Evolutionary conservation across 1,139 yeast species (phyloP).

Genomic region (Yamadazyma dendronema): DNA sequence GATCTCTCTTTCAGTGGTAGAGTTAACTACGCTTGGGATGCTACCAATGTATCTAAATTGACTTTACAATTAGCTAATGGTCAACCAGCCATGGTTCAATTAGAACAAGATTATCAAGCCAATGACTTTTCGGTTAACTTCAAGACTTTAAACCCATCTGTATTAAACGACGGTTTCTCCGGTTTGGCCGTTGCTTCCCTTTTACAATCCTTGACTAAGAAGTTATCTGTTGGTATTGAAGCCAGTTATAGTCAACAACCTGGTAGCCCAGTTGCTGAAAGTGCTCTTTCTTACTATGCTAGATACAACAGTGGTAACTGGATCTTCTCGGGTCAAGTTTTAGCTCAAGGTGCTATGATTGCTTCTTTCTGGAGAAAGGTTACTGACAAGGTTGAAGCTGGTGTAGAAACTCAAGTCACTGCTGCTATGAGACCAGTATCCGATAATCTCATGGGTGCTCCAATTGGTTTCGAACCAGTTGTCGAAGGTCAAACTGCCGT

Average conservation of each 20-base stretch:
- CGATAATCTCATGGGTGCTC: constrained; percentile 79
- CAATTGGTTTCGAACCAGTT: constrained; percentile 76
- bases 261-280: constrained; percentile 79
- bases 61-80: constrained; percentile 86
- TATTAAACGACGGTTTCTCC: constrained; percentile 60
- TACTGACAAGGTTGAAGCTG: constrained; percentile 92
- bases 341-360: constrained; percentile 86
- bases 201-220: constrained; percentile 84
- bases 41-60: constrained; percentile 74
- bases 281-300: constrained; percentile 86
- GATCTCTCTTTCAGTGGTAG: constrained; percentile 87
- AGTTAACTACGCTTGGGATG: constrained; percentile 89
- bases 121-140: constrained; percentile 84
- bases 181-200: constrained; percentile 93
- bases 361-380: constrained; percentile 95
- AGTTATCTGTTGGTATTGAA: constrained; percentile 87
- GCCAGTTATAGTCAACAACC: constrained; percentile 84
- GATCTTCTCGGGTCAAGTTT: constrained; percentile 93
- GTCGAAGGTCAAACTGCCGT: constrained; percentile 90
- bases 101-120: constrained; percentile 95
- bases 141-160: constrained; percentile 87
- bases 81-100: constrained; percentile 92
- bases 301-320: constrained; percentile 86
- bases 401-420: constrained; percentile 85
- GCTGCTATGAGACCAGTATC: constrained; percentile 77